phyloP scores from a whole-genome alignment of 805 yeast species.

The Pichia membranifaciens region DNA sequence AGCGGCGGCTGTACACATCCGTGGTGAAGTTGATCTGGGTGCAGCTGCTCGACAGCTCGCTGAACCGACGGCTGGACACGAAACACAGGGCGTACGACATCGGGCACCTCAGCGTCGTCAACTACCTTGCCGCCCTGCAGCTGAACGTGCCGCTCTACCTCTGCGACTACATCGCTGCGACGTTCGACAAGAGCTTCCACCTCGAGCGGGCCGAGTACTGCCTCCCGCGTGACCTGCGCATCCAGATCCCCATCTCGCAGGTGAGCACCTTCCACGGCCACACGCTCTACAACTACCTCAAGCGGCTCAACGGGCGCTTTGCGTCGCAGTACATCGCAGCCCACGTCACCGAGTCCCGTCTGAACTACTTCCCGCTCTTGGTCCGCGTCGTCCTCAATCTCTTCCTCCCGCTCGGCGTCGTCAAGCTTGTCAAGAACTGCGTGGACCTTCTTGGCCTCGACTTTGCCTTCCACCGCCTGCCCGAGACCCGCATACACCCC shows the following conservation, averaged over 20 bases:
- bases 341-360: conserved; percentile 1
- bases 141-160: conserved; percentile 46
- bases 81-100: conserved; percentile 9
- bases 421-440: conserved; percentile 29
- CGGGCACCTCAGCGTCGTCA: conserved; percentile 29
- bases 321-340: not conserved
- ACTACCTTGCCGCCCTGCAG: conserved; percentile 47
- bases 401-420: conserved; percentile 47
- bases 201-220: conserved; percentile 22
- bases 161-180: conserved; percentile 40
- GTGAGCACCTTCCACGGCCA: conserved; percentile 8
- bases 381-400: conserved; percentile 38
- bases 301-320: not conserved
- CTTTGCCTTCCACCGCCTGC: conserved; percentile 7
- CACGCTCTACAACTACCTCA: not conserved
- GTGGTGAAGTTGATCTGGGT: conserved; percentile 32
- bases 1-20: conserved; percentile 9
- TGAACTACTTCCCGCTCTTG: conserved; percentile 36
- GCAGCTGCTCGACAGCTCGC: not conserved
- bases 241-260: conserved; percentile 11
- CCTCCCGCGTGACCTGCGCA: conserved; percentile 20
- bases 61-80: not conserved
- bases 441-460: conserved; percentile 19
- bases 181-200: conserved; percentile 43
- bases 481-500: conserved; percentile 24